Base-by-base conservation (phyloP, 2,329 filamentous ascomycete genomes). In the Thermoascus crustaceus region DNA sequence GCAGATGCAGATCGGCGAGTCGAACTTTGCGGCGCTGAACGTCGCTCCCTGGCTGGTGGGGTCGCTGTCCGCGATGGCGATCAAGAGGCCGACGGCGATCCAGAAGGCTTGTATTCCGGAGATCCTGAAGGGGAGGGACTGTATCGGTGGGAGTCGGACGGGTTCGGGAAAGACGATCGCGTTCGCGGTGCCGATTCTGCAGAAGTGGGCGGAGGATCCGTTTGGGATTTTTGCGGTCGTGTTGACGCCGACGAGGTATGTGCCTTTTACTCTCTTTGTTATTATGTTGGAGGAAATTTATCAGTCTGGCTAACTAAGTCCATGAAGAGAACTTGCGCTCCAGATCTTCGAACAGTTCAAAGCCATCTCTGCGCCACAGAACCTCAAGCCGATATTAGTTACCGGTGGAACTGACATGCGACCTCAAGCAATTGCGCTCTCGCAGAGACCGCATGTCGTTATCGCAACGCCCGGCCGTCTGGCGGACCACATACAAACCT, bases 141-240 rank as follows among this genome's bases (percentile, higher is more conserved):
- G 87, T 56, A 95, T 98, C 49, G 91, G 91, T 54, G 88, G 88
- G 23, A 94, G 85, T 54, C 75, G 87, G 43, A 98, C 91, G 0
- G 91, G 91, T 69, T 95, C 89, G 8, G 91, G 91, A 64, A 98
- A 98, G 68, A 98, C 91, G 3, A 80, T 96, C 27, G 88, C 91
- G 1, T 98, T 98, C 61, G 85, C 89, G 1, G 86, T 88, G 7
- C 91, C 91, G 0, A 94, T 98, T 41, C 67, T 98, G 44, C 89
- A 96, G 58, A 82, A 82, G 60, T 96, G 88, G 87, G 79, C 89
- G 2, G 76, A 87, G 54, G 88, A 98, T 64, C 91, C 91, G 1
- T 81, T 82, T 40, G 91, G 86, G 27, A 89, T 96, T 49, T 98
- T 85, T 60, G 89, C 78, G 2, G 68, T 98, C 4, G 76, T 98